phyloP scores from a whole-genome alignment of 2,329 filamentous ascomycete genomes.

The Trichoderma asperellum region DNA sequence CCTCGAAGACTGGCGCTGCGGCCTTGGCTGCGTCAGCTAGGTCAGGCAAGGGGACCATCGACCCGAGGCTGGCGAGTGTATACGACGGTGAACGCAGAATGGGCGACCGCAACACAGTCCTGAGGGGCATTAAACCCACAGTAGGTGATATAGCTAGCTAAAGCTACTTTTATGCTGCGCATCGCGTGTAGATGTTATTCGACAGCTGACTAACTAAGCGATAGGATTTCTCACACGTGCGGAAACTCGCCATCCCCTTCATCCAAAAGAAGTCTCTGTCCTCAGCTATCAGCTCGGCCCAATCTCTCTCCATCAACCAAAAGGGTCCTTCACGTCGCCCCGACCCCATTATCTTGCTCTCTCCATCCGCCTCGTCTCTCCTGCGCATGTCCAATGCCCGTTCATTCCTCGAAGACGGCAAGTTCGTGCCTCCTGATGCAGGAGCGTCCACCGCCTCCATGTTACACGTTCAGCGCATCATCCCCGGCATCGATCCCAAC shows the following conservation, averaged over 20 bases:
- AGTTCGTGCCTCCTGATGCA: slow-evolving; percentile 77
- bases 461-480: slow-evolving; percentile 78
- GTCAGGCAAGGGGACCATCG: slow-evolving; percentile 68
- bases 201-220: not conserved
- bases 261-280: slow-evolving; percentile 64
- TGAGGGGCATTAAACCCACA: slow-evolving; percentile 85
- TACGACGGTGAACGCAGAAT: slow-evolving; percentile 90
- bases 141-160: slow-evolving; percentile 54
- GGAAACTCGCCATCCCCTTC: slow-evolving; percentile 81
- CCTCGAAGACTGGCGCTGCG: slow-evolving; percentile 37
- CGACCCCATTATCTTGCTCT: slow-evolving; percentile 94
- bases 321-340: slow-evolving; percentile 56
- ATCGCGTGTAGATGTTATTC: not conserved
- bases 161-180: not conserved
- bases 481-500: slow-evolving; percentile 70
- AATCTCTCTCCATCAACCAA: slow-evolving; percentile 58
- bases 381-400: slow-evolving; percentile 96
- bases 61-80: slow-evolving; percentile 82
- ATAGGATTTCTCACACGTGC: slow-evolving; percentile 91
- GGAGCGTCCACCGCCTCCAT: slow-evolving; percentile 73
- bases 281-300: slow-evolving; percentile 47
- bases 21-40: slow-evolving; percentile 51
- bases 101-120: slow-evolving; percentile 86
- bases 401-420: slow-evolving; percentile 83
- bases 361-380: slow-evolving; percentile 90